A percentile compares a stretch with the other conserved stretches of the same genome.
phyloP scores from a whole-genome alignment of 129 eudicot species.

The Tagetes erecta region DNA sequence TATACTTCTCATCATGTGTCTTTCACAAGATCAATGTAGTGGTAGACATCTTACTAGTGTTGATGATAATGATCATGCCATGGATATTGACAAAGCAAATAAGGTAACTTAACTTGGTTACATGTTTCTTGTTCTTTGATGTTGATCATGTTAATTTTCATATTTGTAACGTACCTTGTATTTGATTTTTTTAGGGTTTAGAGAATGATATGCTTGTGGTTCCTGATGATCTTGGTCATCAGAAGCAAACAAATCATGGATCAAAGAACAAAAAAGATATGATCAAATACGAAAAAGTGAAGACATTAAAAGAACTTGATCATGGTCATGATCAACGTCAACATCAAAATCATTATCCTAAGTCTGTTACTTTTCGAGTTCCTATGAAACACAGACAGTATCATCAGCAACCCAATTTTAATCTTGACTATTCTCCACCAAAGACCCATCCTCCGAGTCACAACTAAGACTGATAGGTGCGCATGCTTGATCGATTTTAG shows the following conservation, averaged over 20 bases:
- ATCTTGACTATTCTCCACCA: slow-evolving; percentile 82
- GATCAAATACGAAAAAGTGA: slow-evolving; percentile 18
- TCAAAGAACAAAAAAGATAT: slow-evolving; percentile 15
- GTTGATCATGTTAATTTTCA: neutral
- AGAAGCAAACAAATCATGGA: slow-evolving; percentile 18
- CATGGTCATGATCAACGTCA: neutral
- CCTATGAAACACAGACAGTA: slow-evolving; percentile 32
- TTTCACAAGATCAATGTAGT: slow-evolving; percentile 31
- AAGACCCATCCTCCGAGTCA: slow-evolving; percentile 83
- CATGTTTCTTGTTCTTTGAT: slow-evolving; percentile 10
- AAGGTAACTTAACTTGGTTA: neutral
- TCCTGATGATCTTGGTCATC: slow-evolving; percentile 20
- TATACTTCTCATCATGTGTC: slow-evolving; percentile 29
- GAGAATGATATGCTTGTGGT: neutral
- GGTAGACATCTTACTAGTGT: slow-evolving; percentile 41
- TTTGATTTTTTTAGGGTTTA: slow-evolving; percentile 25
- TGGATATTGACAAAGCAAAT: slow-evolving; percentile 23
- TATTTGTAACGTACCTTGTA: neutral
- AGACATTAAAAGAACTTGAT: slow-evolving; percentile 18
- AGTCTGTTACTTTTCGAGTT: slow-evolving; percentile 41
- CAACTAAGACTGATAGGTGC: slow-evolving; percentile 42
- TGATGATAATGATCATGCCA: slow-evolving; percentile 24
- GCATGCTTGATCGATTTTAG: neutral
- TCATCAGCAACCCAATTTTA: slow-evolving; percentile 54
- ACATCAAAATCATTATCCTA: slow-evolving; percentile 1